phyloP scores from a whole-genome alignment of 768 basidiomycete genomes.

The Macrolepiota albuminosa region DNA sequence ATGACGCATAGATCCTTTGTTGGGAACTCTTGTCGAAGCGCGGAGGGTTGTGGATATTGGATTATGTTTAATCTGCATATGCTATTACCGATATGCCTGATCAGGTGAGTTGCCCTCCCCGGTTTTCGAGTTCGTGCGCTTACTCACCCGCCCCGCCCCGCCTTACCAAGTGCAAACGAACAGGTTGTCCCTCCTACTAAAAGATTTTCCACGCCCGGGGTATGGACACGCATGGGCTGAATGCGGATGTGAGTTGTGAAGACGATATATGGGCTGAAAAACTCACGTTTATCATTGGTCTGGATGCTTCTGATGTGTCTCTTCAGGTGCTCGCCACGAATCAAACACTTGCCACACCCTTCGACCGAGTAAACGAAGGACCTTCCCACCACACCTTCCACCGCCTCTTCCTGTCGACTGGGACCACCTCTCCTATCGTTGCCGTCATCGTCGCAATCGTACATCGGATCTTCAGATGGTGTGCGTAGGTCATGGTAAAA shows the following conservation, averaged over 20 bases:
- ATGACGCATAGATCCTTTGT: constrained; percentile 64
- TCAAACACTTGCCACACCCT: constrained; percentile 86
- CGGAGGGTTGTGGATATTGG: constrained; percentile 83
- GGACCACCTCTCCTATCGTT: constrained; percentile 7
- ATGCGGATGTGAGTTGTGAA: constrained; percentile 10
- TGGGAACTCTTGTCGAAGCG: constrained; percentile 98
- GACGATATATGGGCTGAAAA: not conserved
- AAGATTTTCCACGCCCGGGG: constrained; percentile 61
- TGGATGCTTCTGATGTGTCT: constrained; percentile 86
- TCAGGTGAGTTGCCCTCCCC: constrained; percentile 38
- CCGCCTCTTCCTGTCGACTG: constrained; percentile 21
- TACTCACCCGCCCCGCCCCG: too few species aligned
- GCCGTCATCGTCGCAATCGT: constrained; percentile 11
- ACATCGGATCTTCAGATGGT: not conserved
- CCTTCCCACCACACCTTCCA: constrained; percentile 36
- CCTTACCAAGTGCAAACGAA: constrained; percentile 47
- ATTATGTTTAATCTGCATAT: constrained; percentile 95
- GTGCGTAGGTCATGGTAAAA: constrained; percentile 2
- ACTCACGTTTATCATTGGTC: constrained; percentile 89
- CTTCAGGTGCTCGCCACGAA: constrained; percentile 86
- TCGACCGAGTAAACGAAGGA: constrained; percentile 73
- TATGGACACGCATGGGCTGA: constrained; percentile 58
- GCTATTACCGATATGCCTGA: constrained; percentile 93
- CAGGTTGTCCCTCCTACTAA: constrained; percentile 75
- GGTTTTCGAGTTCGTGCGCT: too few species aligned